A percentile compares a stretch with the other conserved stretches of the same genome.
Conservation (phyloP, 352 stramenopile species). For the Globisporangium barbulae region DNA sequence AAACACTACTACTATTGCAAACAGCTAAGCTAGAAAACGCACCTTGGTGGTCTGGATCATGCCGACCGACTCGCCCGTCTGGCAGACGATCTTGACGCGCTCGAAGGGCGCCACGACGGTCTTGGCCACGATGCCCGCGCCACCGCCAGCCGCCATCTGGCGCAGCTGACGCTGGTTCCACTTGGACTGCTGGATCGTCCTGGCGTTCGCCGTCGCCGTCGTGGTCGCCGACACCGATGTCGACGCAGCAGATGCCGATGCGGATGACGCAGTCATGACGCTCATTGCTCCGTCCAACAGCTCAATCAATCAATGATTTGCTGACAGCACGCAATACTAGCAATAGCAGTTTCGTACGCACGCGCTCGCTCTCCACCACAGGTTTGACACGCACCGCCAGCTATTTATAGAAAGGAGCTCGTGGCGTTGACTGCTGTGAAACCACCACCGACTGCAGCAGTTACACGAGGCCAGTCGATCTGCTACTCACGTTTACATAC, state of each 20-base stretch:
- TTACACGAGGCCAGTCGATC: background rate
- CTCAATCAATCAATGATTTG: background rate
- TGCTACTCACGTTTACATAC: background rate
- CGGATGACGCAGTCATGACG: conserved; percentile 3
- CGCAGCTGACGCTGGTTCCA: conserved; percentile 61
- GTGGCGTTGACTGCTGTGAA: conserved; percentile 1
- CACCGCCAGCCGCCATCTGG: conserved; percentile 65
- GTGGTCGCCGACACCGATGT: background rate
- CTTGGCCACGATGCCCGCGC: conserved; percentile 76
- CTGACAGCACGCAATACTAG: background rate
- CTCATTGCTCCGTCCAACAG: conserved; percentile 8
- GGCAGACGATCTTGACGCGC: conserved; percentile 84
- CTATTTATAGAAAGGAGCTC: conserved; percentile 1
- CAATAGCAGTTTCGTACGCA: background rate
- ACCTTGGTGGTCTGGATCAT: conserved; percentile 67
- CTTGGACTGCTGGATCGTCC: conserved; percentile 22
- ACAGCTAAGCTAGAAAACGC: background rate
- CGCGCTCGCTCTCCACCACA: conserved; percentile 1
- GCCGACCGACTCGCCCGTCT: conserved; percentile 69
- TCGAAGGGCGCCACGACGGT: conserved; percentile 80
- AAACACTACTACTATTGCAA: background rate
- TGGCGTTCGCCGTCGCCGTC: background rate
- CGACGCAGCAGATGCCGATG: background rate
- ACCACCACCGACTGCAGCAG: conserved; percentile 15
- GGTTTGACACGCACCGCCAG: conserved; percentile 1